These are phyloP conservation scores for Pseudonectria buxi DNA, from an alignment of 2,329 filamentous ascomycete species.

Conservation along the genomic window DNA sequence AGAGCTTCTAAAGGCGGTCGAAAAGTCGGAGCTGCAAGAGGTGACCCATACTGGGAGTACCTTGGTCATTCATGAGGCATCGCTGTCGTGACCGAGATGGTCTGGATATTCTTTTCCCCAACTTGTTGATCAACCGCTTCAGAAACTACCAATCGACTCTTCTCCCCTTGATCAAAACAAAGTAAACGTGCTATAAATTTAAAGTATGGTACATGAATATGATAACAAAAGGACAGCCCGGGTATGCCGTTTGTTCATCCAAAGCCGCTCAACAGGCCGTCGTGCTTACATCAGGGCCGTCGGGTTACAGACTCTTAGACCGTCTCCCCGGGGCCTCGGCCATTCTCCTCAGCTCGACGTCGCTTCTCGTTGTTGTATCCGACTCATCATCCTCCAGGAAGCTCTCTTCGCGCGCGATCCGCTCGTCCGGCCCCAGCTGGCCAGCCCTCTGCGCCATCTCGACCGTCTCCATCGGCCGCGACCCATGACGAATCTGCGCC, in stretches of 20 bases:
- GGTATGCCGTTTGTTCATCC: no score
- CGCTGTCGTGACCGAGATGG: slow-evolving; percentile 2
- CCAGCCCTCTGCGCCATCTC: slow-evolving; percentile 12
- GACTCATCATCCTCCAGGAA: slow-evolving; percentile 27
- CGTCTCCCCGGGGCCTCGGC: slow-evolving; percentile 19
- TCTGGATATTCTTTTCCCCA: no score
- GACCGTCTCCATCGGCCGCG: slow-evolving; percentile 1
- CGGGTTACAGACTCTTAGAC: slow-evolving; percentile 16
- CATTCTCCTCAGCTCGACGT: slow-evolving; percentile 27
- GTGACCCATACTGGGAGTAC: slow-evolving; percentile 56
- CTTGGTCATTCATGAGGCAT: slow-evolving; percentile 51
- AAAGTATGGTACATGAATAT: no score
- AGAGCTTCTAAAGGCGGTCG: slow-evolving; percentile 57
- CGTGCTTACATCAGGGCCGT: neutral
- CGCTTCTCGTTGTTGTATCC: slow-evolving; percentile 21
- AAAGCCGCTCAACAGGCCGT: no score
- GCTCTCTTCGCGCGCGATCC: slow-evolving; percentile 10
- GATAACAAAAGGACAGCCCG: no score
- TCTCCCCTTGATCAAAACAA: slow-evolving; percentile 6
- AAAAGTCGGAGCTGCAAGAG: slow-evolving; percentile 57
- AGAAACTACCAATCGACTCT: slow-evolving; percentile 4
- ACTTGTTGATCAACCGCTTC: no score
- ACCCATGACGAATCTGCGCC: slow-evolving; percentile 6
- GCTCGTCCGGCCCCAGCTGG: slow-evolving; percentile 4
- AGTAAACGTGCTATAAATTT: no score